Percentiles rank a stretch among this genome's conserved stretches.
Conservation (phyloP, 176 grass and related monocot species). For the Avena insularis region DNA sequence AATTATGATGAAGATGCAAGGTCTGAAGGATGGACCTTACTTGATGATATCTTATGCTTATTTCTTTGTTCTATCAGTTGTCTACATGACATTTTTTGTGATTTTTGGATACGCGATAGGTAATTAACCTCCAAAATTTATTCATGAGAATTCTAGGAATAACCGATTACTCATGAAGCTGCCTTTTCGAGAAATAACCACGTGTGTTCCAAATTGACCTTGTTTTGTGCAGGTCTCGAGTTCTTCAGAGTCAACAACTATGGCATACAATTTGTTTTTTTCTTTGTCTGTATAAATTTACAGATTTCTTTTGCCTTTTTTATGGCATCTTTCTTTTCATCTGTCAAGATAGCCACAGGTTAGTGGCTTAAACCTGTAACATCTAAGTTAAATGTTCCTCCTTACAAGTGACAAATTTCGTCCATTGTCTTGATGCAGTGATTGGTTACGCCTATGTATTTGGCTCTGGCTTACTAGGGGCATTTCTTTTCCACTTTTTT, state of each 20-base stretch:
- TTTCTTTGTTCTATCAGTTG: slow-evolving; percentile 56
- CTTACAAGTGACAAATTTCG: slow-evolving; percentile 22
- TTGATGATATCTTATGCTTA: slow-evolving; percentile 76
- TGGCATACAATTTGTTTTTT: slow-evolving; percentile 62
- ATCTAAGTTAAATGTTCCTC: slow-evolving; percentile 10
- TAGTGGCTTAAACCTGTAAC: slow-evolving; percentile 38
- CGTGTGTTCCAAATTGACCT: slow-evolving; percentile 22
- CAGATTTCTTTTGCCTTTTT: slow-evolving; percentile 73
- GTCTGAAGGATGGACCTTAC: slow-evolving; percentile 63
- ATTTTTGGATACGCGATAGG: slow-evolving; percentile 63
- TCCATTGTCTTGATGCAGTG: slow-evolving; percentile 33
- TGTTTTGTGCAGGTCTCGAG: slow-evolving; percentile 58
- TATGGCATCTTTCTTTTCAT: slow-evolving; percentile 58
- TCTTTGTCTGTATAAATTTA: slow-evolving; percentile 66
- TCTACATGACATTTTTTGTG: slow-evolving; percentile 61
- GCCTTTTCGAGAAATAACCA: slow-evolving; percentile 13
- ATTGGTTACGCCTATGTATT: slow-evolving; percentile 77
- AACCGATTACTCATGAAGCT: slow-evolving; percentile 18
- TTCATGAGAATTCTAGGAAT: not conserved
- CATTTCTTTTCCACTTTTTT: slow-evolving; percentile 69
- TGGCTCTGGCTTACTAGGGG: slow-evolving; percentile 76
- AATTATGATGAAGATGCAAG: slow-evolving; percentile 80
- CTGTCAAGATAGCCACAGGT: slow-evolving; percentile 67
- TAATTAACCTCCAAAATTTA: slow-evolving; percentile 17
- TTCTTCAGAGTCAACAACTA: slow-evolving; percentile 65